Conservation (phyloP, 176 grass and related monocot species). For the Oryza brachyantha region DNA sequence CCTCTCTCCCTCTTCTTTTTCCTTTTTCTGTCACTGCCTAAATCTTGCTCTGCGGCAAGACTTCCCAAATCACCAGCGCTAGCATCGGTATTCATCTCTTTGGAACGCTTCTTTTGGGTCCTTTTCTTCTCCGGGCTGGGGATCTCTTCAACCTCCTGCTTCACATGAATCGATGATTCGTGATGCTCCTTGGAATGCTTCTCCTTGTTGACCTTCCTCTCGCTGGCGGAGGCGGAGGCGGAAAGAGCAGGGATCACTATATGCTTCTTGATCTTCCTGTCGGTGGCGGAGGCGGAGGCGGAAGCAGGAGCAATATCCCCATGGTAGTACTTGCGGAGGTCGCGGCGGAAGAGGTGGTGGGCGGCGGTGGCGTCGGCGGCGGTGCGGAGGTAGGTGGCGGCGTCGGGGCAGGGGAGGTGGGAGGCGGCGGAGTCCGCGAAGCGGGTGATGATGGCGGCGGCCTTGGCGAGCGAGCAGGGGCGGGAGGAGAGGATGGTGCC, state of each 20-base stretch:
- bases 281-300: background rate
- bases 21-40: constrained; percentile 17
- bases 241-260: no score
- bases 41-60: background rate
- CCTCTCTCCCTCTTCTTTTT: constrained; percentile 27
- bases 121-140: background rate
- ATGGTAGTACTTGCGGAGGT: background rate
- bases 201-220: constrained; percentile 19
- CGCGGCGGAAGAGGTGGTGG: background rate
- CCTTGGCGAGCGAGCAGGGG: background rate
- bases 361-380: background rate
- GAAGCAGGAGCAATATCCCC: no score
- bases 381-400: constrained; percentile 13
- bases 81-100: background rate
- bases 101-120: background rate
- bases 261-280: constrained; percentile 7
- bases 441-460: background rate
- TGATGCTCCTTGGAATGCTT: background rate
- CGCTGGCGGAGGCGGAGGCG: background rate
- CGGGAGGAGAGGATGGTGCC: constrained; percentile 33
- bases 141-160: background rate
- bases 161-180: background rate
- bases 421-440: background rate
- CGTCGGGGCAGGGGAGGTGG: constrained; percentile 23
- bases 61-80: background rate